Evolutionary conservation across 352 stramenopile species (phyloP), one percentile per base, ranked within the genome.

Genomic region (Bremia lactucae): DNA sequence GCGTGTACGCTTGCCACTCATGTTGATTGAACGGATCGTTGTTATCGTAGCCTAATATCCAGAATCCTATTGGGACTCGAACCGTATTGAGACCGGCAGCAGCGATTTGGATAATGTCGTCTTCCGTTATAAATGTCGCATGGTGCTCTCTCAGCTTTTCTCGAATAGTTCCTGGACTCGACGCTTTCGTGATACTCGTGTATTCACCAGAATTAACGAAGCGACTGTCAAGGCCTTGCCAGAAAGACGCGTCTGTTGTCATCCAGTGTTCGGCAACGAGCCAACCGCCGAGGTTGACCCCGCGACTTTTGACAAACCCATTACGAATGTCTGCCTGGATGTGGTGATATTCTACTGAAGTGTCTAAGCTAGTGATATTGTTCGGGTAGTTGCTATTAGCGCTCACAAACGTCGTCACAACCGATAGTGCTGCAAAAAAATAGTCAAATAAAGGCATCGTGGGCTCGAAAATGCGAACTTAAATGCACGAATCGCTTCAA

Each of bases 211-310:
- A 42, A 38, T 56, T 61, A 8, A 55, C 56, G 16, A 71, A 47
- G 2, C 57, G 48, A 8, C 52, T 35, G 3, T 55, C 64, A 24
- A 89, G 34, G 2, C 63, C 71, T 16, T 68, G 42, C 76, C 74
- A 89, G 35, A 89, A 66, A 11, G 66, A 31, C 13, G 64, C 59
- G 1, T 62, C 41, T 6, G 21, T 36, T 15, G 73, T 81, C 80
- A 92, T 88, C 80, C 80, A 92, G 61, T 85, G 52, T 48, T 92
- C 80, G 10, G 65, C 65, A 19, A 89, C 77, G 16, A 92, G 59
- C 80, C 80, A 92, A 0, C 72, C 64, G n/a, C 80, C 80, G 16
- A 92, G 67, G 46, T 92, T 89, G 10, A 92, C 80, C 14, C 71
- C 76, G 24, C 65, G 65, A 45, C 59, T 73, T 31, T 58, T 59